phyloP scores from a whole-genome alignment of 2,329 filamentous ascomycete genomes.

The Penicillium janthinellum region DNA sequence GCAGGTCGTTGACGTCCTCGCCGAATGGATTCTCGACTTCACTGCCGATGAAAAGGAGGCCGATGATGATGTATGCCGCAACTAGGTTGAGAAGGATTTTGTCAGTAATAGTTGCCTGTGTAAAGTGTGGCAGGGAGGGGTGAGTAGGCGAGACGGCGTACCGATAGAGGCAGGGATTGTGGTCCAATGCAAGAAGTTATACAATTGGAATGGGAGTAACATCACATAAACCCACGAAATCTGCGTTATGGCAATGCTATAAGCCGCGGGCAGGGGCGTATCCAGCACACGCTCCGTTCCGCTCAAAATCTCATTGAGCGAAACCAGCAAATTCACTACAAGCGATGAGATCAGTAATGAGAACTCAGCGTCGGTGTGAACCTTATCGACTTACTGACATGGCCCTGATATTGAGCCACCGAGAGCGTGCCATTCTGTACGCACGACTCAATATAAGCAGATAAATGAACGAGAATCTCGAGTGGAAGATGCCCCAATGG shows the following conservation, averaged over 20 bases:
- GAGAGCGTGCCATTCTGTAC: conserved; percentile 47
- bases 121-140: neutral
- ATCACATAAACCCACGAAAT: conserved; percentile 85
- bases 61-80: conserved; percentile 80
- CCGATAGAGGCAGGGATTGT: conserved; percentile 74
- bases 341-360: neutral
- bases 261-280: conserved; percentile 79
- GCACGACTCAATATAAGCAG: conserved; percentile 65
- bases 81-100: conserved; percentile 29
- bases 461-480: conserved; percentile 75
- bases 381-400: conserved; percentile 34
- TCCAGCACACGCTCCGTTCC: conserved; percentile 79
- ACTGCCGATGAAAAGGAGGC: conserved; percentile 71
- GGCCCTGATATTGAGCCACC: conserved; percentile 39
- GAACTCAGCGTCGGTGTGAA: neutral
- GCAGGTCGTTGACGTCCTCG: conserved; percentile 78
- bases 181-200: conserved; percentile 65
- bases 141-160: conserved; percentile 17
- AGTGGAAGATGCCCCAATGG: conserved; percentile 82
- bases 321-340: conserved; percentile 59
- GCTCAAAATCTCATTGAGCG: conserved; percentile 71
- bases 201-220: conserved; percentile 79
- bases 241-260: conserved; percentile 83
- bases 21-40: conserved; percentile 88
- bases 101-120: neutral